These are phyloP conservation scores for Abrus precatorius DNA, from an alignment of 306 rosid genomes.

Conservation along the genomic window DNA sequence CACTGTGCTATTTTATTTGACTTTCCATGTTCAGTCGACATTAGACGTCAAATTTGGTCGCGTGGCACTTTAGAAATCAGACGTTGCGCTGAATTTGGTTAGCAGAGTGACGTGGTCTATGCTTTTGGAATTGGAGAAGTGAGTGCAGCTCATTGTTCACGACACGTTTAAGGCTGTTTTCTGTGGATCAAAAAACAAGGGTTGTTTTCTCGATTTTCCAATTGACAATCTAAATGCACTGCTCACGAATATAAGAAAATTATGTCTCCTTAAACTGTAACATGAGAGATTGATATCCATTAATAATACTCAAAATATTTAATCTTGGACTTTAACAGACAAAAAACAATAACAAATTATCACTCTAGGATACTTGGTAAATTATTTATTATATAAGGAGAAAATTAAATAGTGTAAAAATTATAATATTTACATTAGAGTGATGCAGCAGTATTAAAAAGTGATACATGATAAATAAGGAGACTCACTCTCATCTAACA, in stretches of 20 bases:
- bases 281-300: not conserved
- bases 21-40: not conserved
- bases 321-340: too few species aligned
- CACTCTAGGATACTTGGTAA: too few species aligned
- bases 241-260: not conserved
- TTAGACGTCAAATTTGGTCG: constrained; percentile 22
- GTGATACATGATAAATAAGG: too few species aligned
- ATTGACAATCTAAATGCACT: too few species aligned
- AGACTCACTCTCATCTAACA: too few species aligned
- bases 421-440: too few species aligned
- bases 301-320: not conserved
- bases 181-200: too few species aligned
- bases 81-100: not conserved
- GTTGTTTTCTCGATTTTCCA: too few species aligned
- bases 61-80: constrained; percentile 48
- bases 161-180: constrained; percentile 47
- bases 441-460: too few species aligned
- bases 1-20: not conserved
- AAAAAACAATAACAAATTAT: too few species aligned
- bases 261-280: not conserved
- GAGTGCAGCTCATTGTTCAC: not conserved
- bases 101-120: not conserved
- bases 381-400: too few species aligned
- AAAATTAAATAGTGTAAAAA: too few species aligned
- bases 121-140: not conserved